These are phyloP conservation scores for Talaromyces nanjingensis DNA, from an alignment of 495 filamentous ascomycete species.

Conservation along the genomic window DNA sequence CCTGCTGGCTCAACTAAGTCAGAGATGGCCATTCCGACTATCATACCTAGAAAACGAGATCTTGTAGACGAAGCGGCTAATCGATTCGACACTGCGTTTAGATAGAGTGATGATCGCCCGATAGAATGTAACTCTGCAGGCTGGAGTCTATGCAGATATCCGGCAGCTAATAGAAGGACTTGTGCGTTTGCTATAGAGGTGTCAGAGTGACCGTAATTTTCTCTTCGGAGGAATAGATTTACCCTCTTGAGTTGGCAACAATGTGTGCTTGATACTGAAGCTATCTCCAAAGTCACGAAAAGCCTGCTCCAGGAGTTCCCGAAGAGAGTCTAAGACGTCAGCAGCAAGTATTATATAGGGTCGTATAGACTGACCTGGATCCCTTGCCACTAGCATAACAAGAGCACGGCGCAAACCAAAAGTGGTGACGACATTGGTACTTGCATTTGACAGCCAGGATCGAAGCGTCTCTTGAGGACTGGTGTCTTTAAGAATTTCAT, in stretches of 20 bases:
- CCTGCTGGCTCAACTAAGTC: conserved; percentile 68
- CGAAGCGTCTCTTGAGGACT: conserved; percentile 45
- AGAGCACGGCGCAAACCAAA: conserved; percentile 59
- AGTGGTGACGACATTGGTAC: conserved; percentile 54
- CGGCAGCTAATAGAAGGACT: conserved; percentile 67
- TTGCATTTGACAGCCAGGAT: conserved; percentile 56
- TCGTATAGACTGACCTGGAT: conserved; percentile 33
- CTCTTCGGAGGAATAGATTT: conserved; percentile 11
- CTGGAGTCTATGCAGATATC: conserved; percentile 60
- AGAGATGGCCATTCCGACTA: conserved; percentile 76
- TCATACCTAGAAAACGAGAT: conserved; percentile 83
- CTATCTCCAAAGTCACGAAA: conserved; percentile 75
- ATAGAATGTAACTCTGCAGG: conserved; percentile 54
- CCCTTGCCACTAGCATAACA: conserved; percentile 50
- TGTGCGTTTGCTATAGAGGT: conserved; percentile 61
- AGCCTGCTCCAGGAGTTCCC: conserved; percentile 55
- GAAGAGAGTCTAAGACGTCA: conserved; percentile 36
- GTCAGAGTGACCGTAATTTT: conserved; percentile 17
- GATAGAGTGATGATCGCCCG: conserved; percentile 62
- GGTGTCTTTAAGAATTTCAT: conserved; percentile 25
- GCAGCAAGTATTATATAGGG: not conserved
- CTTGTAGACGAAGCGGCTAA: conserved; percentile 67
- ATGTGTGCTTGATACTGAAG: conserved; percentile 77
- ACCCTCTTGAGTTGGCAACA: conserved; percentile 83
- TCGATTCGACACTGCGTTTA: conserved; percentile 78